Conservation (phyloP, 331 rosid species). For the Acacia concinna region DNA sequence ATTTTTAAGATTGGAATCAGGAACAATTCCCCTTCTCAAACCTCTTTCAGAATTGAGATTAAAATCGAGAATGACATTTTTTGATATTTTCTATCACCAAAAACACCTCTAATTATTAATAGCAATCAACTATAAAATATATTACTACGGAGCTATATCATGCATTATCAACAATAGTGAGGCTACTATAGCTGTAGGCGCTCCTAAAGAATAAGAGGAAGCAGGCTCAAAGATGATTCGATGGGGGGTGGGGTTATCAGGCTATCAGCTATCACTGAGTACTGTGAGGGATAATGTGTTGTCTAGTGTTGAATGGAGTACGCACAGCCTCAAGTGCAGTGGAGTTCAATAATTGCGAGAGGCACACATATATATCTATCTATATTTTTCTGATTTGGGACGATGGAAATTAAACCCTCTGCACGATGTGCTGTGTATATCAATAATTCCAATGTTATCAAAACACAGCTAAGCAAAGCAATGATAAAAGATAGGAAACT, state of each 20-base stretch:
- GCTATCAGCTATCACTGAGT: too few species aligned
- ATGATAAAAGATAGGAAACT: neutral
- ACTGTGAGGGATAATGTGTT: too few species aligned
- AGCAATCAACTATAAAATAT: too few species aligned
- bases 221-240: conserved; percentile 18
- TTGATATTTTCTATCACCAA: too few species aligned
- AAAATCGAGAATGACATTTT: too few species aligned
- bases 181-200: neutral
- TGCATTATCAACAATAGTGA: neutral
- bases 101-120: too few species aligned
- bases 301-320: neutral
- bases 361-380: neutral
- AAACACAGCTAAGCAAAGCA: conserved; percentile 7
- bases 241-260: neutral
- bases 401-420: neutral
- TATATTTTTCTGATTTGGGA: neutral
- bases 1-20: too few species aligned
- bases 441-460: neutral
- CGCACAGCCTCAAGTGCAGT: neutral
- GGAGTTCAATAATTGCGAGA: neutral
- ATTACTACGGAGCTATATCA: neutral
- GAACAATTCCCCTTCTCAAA: too few species aligned
- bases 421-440: neutral
- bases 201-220: neutral
- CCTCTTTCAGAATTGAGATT: too few species aligned